phyloP scores from a whole-genome alignment of 495 filamentous ascomycete genomes.

The Hypoxylon rickii region DNA sequence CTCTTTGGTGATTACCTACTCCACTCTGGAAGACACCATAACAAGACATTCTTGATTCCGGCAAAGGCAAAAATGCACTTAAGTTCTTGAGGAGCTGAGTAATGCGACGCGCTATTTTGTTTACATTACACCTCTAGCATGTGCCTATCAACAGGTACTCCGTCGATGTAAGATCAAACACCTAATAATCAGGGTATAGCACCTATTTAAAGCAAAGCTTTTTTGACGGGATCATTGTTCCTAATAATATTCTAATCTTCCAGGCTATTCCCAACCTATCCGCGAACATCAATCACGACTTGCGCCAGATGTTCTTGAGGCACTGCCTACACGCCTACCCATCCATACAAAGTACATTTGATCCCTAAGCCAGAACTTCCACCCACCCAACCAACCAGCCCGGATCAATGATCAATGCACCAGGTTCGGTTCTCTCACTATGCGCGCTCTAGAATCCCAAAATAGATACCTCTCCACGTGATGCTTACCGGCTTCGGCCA shows the following conservation, averaged over 20 bases:
- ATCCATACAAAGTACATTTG: too few relatives aligned
- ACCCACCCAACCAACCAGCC: neutral
- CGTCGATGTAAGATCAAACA: too few relatives aligned
- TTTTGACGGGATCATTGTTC: constrained; percentile 4
- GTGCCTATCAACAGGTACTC: constrained; percentile 1
- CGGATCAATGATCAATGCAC: neutral
- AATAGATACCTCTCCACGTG: constrained; percentile 29
- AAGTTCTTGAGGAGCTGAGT: neutral
- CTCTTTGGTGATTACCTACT: constrained; percentile 7
- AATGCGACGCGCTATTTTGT: constrained; percentile 14
- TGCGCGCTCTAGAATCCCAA: constrained; percentile 21
- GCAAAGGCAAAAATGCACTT: constrained; percentile 18
- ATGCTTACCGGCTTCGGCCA: constrained; percentile 20
- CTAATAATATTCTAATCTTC: too few relatives aligned
- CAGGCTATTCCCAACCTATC: too few relatives aligned
- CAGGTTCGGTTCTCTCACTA: too few relatives aligned
- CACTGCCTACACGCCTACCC: too few relatives aligned
- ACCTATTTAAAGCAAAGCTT: constrained; percentile 19
- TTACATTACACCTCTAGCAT: constrained; percentile 16
- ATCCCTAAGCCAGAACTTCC: too few relatives aligned
- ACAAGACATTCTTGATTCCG: constrained; percentile 20
- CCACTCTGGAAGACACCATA: constrained; percentile 28
- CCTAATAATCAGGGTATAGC: too few relatives aligned
- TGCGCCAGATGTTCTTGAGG: too few relatives aligned
- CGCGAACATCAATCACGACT: too few relatives aligned